Conservation (phyloP, 257 asterid genomes). For the Asclepias syriaca region DNA sequence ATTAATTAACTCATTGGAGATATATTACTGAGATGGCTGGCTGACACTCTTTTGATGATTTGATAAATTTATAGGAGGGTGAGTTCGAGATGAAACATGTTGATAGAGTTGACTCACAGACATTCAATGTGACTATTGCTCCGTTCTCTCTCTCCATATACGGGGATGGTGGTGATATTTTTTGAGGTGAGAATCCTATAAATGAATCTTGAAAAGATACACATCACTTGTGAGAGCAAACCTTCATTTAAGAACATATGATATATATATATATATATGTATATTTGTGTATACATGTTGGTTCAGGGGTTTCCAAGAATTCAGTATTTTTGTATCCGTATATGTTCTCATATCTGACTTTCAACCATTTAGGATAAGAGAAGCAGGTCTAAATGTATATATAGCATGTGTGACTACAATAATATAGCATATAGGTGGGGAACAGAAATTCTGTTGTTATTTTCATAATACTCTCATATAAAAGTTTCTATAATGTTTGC, state of each 20-base stretch:
- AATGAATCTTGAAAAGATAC: background rate
- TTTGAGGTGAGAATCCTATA: slow-evolving; percentile 23
- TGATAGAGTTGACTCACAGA: slow-evolving; percentile 41
- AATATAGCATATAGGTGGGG: background rate
- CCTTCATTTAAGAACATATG: background rate
- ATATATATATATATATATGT: background rate
- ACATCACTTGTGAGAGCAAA: background rate
- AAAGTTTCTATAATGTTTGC: background rate
- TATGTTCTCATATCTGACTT: background rate
- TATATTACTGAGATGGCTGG: background rate
- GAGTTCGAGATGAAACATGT: slow-evolving; percentile 80
- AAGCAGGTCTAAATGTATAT: background rate
- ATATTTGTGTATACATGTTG: background rate
- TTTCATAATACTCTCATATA: background rate
- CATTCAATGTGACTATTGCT: slow-evolving; percentile 63
- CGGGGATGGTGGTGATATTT: slow-evolving; percentile 37
- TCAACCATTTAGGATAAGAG: background rate
- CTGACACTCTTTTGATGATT: background rate
- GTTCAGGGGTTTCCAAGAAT: background rate
- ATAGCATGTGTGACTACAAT: background rate
- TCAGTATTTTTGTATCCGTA: background rate
- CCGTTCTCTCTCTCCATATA: slow-evolving; percentile 58
- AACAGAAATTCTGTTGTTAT: background rate
- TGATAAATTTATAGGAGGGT: slow-evolving; percentile 45
- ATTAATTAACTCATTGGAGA: background rate